Evolutionary conservation across 169 alveolate species (phyloP), one percentile per base, ranked within the genome.

Genomic region (Perkinsus olseni): DNA sequence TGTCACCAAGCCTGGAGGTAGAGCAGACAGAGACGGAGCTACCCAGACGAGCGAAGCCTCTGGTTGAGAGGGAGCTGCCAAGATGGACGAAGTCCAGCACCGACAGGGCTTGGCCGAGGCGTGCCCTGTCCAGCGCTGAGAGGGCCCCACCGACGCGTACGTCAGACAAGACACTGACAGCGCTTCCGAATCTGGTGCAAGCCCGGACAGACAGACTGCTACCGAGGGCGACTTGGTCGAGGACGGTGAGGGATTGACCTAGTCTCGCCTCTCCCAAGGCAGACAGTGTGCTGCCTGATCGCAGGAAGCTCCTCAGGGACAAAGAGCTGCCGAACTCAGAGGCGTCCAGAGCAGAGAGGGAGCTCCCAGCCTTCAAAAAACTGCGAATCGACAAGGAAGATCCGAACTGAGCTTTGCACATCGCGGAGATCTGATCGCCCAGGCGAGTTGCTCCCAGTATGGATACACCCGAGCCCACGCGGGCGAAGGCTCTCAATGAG

Each of bases 1-100:
- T 40, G 50, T 38, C 17, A 8, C 92, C 95, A 31, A 51, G 74
- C 38, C 95, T 34, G 0, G 95, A 8, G 38, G 92, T 11, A 34
- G 94, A 92, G 45, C 36, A 50, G 45, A 50, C 51, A 13, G 82
- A 20, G 31, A 24, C 21, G 8, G 62, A 31, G n/a, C 31, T 10
- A 20, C 91, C 94, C 20, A 38, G 28, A 11, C 92, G 62, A 28
- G 74, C 74, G n/a, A 38, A 11, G 0, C 50, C 10, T 37, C 91
- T 20, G 28, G 21, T 0, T 24, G 34, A 39, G 13, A 39, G 0
- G 38, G 92, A 74, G 20, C 82, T 39, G 51, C 74, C 91, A 8
- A 13, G 0, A n/a, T 51, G 92, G 21, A 39, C 37, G 6, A 11
- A 10, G 45, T 13, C n/a, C 13, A 50, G 82, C 50, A 40, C 34